Evolutionary conservation across 805 yeast species (phyloP), one percentile per base, ranked within the genome.

Genomic region (Nakazawaea molendinolei): DNA sequence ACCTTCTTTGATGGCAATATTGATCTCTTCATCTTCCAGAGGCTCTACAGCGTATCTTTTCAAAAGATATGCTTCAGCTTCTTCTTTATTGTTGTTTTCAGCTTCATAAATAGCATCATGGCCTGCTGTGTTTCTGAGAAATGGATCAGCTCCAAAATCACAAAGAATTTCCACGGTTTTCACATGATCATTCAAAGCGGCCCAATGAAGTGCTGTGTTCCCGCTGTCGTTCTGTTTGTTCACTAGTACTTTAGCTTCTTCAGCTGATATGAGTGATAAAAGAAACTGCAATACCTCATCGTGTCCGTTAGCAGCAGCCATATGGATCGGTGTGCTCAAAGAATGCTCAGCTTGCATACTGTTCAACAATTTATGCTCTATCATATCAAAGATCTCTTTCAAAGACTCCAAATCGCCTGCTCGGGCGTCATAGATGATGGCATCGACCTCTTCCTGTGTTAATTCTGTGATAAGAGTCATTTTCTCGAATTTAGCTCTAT

Each of bases 161-260:
- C 90, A 79, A 29, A 92, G 62, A 9, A 74, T 49, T 53, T 81
- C 60, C 15, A 86, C 90, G 7, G 80, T 63, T 3, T 72, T 78
- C 39, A 86, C 56, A 49, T 87, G 87, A 1, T 97, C 97, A 50
- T 85, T 87, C 45, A 77, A 72, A 1, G 95, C 72, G 1, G 97
- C 97, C 99, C 99, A 92, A 56, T 92, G 97, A 44, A 92, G 66
- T 1, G 97, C 83, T 0, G 98, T 89, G 56, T 92, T 92, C 2
- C 97, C 98, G 15, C 82, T 75, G 33, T 75, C 82, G 53, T 92
- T 92, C 38, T 64, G 67, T 14, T 58, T 50, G 42, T 74, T 70
- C 14, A 76, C 68, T 27, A 72, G 56, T 12, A 47, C 44, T n/a
- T 53, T 57, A 12, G 75, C 74, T 8, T 75, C 69, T 6, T 56